Conservation (phyloP, 192 early-diverging fungal genomes). For the Coemansia sp. region DNA sequence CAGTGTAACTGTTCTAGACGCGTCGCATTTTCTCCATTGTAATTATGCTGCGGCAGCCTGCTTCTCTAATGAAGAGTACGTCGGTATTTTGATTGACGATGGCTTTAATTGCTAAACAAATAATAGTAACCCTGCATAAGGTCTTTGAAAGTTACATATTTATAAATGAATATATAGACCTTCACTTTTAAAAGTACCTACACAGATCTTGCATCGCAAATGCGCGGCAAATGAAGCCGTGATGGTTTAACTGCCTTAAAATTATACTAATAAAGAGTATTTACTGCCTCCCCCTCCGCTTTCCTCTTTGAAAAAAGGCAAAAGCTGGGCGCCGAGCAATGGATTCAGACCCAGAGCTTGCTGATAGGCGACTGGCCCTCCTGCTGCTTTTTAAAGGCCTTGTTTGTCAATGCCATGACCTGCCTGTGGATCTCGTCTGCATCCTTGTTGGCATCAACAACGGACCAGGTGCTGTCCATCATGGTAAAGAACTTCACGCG, state of each 20-base stretch:
- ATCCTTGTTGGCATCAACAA: conserved; percentile 45
- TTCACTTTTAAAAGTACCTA: not conserved
- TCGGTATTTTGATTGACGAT: not conserved
- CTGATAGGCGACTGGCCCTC: conserved; percentile 31
- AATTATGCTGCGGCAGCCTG: too few species aligned
- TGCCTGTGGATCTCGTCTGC: conserved; percentile 42
- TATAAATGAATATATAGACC: too few species aligned
- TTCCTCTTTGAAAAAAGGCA: not conserved
- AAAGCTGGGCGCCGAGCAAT: not conserved
- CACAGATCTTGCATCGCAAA: not conserved
- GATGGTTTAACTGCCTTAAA: conserved; percentile 1
- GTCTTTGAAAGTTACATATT: too few species aligned
- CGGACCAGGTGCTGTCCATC: conserved; percentile 52
- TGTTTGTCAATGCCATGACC: conserved; percentile 32
- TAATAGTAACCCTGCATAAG: conserved; percentile 4
- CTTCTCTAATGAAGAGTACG: not conserved
- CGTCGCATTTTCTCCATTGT: not conserved
- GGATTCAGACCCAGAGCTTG: conserved; percentile 28
- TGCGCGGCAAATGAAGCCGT: not conserved
- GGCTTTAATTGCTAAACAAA: not conserved
- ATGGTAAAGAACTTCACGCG: conserved; percentile 65
- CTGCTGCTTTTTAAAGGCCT: conserved; percentile 27
- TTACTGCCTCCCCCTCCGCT: not conserved
- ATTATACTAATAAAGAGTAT: not conserved
- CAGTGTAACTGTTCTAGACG: not conserved